Conservation (phyloP, 306 rosid species). For the Castanopsis chinensis region DNA sequence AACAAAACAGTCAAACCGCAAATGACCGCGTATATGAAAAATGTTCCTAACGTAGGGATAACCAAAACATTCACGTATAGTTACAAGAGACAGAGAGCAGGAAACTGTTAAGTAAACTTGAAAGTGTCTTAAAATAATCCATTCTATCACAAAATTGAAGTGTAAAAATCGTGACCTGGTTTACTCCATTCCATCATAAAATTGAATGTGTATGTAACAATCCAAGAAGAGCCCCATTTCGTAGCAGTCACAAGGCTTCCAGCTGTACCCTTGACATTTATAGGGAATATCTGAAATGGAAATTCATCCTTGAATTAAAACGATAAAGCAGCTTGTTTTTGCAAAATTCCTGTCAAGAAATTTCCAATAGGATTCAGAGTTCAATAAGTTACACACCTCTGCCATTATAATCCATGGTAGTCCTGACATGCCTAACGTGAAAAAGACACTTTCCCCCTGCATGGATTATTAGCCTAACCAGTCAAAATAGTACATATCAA, state of each 20-base stretch:
- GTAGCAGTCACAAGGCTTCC: no score
- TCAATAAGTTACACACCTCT: no score
- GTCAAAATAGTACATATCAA: no score
- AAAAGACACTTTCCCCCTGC: not conserved
- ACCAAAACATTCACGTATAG: not conserved
- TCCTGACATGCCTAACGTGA: constrained; percentile 18
- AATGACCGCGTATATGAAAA: constrained; percentile 27
- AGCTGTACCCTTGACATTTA: no score
- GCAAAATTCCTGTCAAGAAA: no score
- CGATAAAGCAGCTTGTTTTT: no score
- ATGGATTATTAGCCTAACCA: no score
- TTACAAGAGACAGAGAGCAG: not conserved
- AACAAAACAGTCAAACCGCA: constrained; percentile 24
- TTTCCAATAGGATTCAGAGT: no score
- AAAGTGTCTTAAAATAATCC: not conserved
- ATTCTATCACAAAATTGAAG: no score
- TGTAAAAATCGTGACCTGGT: constrained; percentile 18
- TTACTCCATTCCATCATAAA: constrained; percentile 44
- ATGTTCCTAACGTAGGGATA: constrained; percentile 24
- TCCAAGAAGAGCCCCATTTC: constrained; percentile 34
- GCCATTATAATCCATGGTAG: not conserved
- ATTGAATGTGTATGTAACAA: constrained; percentile 29
- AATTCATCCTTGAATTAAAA: no score
- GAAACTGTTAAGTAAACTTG: not conserved
- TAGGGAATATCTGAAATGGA: no score